Percentiles rank a stretch among this genome's conserved stretches.
Evolutionary conservation across 768 basidiomycete species (phyloP).

Genomic region (Phlebiopsis flavidoalba): DNA sequence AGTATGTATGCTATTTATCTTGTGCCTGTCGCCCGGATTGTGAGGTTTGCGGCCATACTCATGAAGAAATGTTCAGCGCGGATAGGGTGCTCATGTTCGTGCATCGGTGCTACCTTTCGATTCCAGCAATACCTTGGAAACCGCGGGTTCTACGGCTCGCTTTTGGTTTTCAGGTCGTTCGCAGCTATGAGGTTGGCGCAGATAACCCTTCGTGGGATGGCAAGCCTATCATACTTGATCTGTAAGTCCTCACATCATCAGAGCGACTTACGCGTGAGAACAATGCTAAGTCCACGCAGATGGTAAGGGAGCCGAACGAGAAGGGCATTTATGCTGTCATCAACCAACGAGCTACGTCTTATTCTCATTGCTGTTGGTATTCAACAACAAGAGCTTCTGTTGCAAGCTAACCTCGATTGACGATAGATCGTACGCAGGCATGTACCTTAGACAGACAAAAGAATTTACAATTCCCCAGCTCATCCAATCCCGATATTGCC

Average conservation of each 20-base stretch:
- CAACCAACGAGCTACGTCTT: no score
- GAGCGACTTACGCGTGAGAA: not conserved
- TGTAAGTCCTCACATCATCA: not conserved
- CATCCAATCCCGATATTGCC: no score
- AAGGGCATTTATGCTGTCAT: not conserved
- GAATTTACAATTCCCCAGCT: no score
- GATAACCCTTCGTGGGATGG: constrained; percentile 14
- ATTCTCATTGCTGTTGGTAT: no score
- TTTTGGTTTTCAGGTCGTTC: constrained; percentile 13
- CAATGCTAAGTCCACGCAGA: not conserved
- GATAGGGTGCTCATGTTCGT: no score
- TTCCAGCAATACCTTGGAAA: constrained; percentile 10
- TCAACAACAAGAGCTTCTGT: no score
- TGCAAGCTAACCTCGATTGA: no score
- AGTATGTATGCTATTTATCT: not conserved
- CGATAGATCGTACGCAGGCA: no score
- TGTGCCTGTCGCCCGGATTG: not conserved
- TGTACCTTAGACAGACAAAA: no score
- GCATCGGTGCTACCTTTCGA: not conserved
- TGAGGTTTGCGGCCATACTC: not conserved
- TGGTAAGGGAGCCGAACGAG: not conserved
- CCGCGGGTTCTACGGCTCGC: constrained; percentile 12
- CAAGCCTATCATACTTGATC: constrained; percentile 6
- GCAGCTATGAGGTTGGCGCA: constrained; percentile 7
- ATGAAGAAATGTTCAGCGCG: no score